Conservation (phyloP, 495 filamentous ascomycete species). For the Hypoxylon subgilvum region DNA sequence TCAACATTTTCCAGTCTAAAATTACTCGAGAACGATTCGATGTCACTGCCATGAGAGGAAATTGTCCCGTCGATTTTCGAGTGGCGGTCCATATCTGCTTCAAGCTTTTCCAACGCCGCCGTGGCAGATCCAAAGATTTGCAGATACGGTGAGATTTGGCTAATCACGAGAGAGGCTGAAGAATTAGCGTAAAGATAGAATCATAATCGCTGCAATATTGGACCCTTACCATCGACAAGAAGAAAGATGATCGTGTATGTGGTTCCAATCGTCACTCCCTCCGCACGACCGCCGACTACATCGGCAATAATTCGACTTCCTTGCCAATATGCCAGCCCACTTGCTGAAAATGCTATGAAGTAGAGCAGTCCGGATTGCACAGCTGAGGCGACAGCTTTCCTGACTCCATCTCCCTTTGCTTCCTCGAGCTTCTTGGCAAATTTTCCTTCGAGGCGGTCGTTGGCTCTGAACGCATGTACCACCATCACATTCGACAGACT, state of each 20-base stretch:
- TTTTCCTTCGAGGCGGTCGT: constrained; percentile 56
- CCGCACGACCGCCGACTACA: constrained; percentile 47
- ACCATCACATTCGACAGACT: constrained; percentile 54
- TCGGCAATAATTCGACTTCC: constrained; percentile 61
- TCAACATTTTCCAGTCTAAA: constrained; percentile 62
- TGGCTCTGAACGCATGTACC: constrained; percentile 58
- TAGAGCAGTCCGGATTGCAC: constrained; percentile 69
- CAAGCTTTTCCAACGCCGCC: constrained; percentile 52
- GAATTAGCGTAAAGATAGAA: constrained; percentile 5
- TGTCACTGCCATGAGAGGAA: constrained; percentile 42
- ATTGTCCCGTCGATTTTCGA: constrained; percentile 58
- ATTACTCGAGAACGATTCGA: constrained; percentile 47
- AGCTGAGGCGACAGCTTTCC: constrained; percentile 64
- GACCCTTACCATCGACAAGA: constrained; percentile 63
- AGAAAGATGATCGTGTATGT: constrained; percentile 72
- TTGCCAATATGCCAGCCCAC: constrained; percentile 72
- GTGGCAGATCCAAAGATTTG: constrained; percentile 65
- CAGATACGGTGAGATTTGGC: constrained; percentile 67
- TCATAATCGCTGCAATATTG: neutral
- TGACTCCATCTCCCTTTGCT: constrained; percentile 59
- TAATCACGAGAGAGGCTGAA: constrained; percentile 65
- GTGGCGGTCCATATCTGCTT: constrained; percentile 57
- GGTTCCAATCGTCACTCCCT: constrained; percentile 58
- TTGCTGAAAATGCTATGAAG: constrained; percentile 68
- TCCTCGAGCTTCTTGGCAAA: constrained; percentile 55